These are phyloP conservation scores for Ganoderma resinaceum DNA, from an alignment of 1,284 basidiomycete species.

Conservation along the genomic window DNA sequence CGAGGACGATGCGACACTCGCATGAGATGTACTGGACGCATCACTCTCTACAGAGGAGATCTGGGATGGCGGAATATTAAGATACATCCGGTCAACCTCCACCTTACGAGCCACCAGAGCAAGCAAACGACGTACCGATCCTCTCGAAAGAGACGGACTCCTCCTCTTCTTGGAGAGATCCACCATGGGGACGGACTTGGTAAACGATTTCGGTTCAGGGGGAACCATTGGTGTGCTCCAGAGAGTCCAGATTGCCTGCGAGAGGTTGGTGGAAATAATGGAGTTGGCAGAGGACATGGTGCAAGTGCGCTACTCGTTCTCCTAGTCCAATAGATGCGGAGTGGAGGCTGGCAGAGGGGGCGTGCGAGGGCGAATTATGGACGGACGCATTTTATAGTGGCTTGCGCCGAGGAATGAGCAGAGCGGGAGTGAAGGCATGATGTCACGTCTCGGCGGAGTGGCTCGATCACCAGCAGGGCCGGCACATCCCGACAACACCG, in stretches of 20 bases:
- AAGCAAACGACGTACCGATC: constrained; percentile 13
- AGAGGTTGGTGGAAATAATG: constrained; percentile 17
- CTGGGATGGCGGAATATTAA: background rate
- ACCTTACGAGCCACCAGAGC: background rate
- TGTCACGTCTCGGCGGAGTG: background rate
- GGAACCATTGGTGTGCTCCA: constrained; percentile 37
- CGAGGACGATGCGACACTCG: background rate
- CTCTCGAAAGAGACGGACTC: background rate
- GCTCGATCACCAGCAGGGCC: background rate
- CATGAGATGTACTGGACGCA: background rate
- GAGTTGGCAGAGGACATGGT: constrained; percentile 10
- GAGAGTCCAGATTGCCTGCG: constrained; percentile 32
- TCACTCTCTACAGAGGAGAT: constrained; percentile 8
- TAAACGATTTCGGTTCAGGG: constrained; percentile 21
- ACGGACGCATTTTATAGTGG: background rate
- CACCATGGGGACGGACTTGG: constrained; percentile 25
- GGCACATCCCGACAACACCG: background rate
- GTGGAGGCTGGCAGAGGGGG: background rate
- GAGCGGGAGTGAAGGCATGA: background rate
- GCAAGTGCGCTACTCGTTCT: background rate
- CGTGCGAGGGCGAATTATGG: background rate
- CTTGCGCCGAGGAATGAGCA: background rate
- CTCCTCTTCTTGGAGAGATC: constrained; percentile 5
- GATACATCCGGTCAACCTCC: background rate
- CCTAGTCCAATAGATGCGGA: background rate